These are phyloP conservation scores for Xerocomus potaroensis DNA, from an alignment of 768 basidiomycete genomes.

Conservation along the genomic window DNA sequence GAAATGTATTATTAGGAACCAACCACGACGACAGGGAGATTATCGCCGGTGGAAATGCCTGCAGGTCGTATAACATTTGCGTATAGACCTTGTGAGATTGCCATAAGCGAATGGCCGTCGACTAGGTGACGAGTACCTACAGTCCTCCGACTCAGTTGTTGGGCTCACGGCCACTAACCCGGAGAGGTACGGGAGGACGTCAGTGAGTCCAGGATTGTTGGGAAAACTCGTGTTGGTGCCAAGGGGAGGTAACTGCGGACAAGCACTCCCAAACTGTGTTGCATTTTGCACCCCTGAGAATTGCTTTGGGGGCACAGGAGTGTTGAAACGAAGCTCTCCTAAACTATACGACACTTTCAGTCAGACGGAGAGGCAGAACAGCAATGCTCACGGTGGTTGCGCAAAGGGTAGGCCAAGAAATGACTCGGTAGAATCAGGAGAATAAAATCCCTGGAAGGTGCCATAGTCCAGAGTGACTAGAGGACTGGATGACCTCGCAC, in stretches of 20 bases:
- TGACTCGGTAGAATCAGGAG: slow-evolving; percentile 7
- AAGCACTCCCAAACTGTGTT: slow-evolving; percentile 35
- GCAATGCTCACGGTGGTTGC: slow-evolving; percentile 11
- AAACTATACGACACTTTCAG: slow-evolving; percentile 4
- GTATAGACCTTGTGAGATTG: slow-evolving; percentile 12
- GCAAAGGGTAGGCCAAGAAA: slow-evolving; percentile 17
- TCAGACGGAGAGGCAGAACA: background rate
- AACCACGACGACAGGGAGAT: slow-evolving; percentile 23
- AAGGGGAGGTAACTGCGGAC: slow-evolving; percentile 33
- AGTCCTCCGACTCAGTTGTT: slow-evolving; percentile 16
- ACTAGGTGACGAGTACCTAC: background rate
- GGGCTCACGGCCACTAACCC: slow-evolving; percentile 6
- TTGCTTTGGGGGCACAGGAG: slow-evolving; percentile 5
- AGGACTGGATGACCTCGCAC: background rate
- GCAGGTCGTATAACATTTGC: slow-evolving; percentile 21
- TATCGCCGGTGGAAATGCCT: slow-evolving; percentile 4
- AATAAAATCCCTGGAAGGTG: slow-evolving; percentile 12
- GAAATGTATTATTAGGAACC: background rate
- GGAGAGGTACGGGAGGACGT: background rate
- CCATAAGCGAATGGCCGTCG: background rate
- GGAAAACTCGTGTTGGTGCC: background rate
- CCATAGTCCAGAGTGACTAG: slow-evolving; percentile 18
- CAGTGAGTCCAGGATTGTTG: background rate
- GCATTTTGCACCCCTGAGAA: slow-evolving; percentile 35
- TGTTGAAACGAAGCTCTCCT: slow-evolving; percentile 16